Conservation (phyloP, 768 basidiomycete genomes). For the Panellus pusillus region DNA sequence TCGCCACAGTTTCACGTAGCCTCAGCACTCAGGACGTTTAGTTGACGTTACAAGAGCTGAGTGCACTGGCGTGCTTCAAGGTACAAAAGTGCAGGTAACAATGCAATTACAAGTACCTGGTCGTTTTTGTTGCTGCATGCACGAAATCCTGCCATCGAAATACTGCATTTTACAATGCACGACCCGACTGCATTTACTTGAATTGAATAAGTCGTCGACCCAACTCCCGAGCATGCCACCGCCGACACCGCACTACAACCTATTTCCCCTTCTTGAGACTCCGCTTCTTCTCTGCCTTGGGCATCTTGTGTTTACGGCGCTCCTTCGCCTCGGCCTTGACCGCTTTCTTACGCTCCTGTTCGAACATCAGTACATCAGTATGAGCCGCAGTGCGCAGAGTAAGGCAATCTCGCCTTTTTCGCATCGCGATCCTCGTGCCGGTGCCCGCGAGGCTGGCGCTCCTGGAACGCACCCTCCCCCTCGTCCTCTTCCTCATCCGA, state of each 20-base stretch:
- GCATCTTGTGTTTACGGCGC: conserved; percentile 89
- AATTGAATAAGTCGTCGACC: too few species aligned
- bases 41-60: too few species aligned
- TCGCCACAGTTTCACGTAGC: too few species aligned
- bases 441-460: conserved; percentile 77
- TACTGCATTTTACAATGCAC: too few species aligned
- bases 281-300: conserved; percentile 92
- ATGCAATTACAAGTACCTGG: too few species aligned
- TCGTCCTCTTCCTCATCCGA: conserved; percentile 35
- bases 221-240: too few species aligned
- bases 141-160: too few species aligned
- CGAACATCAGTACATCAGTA: conserved; percentile 7
- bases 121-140: too few species aligned
- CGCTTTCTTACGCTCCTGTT: conserved; percentile 87
- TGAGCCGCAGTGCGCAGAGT: background rate
- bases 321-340: conserved; percentile 86
- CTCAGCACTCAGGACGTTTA: too few species aligned
- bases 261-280: conserved; percentile 61
- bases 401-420: conserved; percentile 66
- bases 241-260: conserved; percentile 4
- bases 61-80: too few species aligned
- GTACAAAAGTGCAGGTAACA: too few species aligned
- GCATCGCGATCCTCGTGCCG: conserved; percentile 88
- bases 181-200: too few species aligned
- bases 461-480: conserved; percentile 39